Conservation (phyloP, 1,139 yeast genomes). For the Geotrichum restrictum region DNA sequence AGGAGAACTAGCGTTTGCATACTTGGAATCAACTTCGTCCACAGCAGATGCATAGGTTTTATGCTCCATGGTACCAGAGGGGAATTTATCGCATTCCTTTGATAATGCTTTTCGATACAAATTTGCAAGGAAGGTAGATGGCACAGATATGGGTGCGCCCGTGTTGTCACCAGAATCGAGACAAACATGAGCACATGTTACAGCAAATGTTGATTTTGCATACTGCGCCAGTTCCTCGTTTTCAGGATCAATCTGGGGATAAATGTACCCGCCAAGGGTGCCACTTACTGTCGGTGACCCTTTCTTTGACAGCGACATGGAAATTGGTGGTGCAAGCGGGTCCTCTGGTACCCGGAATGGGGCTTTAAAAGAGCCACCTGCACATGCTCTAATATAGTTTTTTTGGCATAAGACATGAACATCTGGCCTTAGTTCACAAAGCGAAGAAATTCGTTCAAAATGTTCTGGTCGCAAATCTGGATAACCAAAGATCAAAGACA, state of each 20-base stretch:
- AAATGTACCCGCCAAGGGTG: slow-evolving; percentile 83
- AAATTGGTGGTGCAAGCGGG: slow-evolving; percentile 65
- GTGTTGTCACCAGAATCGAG: slow-evolving; percentile 45
- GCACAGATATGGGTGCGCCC: slow-evolving; percentile 50
- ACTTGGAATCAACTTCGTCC: slow-evolving; percentile 45
- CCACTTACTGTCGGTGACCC: slow-evolving; percentile 63
- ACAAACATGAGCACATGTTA: slow-evolving; percentile 92
- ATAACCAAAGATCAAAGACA: slow-evolving; percentile 78
- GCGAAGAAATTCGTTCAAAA: slow-evolving; percentile 1
- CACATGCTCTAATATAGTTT: slow-evolving; percentile 55
- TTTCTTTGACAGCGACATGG: slow-evolving; percentile 57
- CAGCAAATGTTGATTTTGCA: slow-evolving; percentile 69
- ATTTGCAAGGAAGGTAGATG: slow-evolving; percentile 72
- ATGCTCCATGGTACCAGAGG: slow-evolving; percentile 50
- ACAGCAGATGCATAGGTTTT: slow-evolving; percentile 64
- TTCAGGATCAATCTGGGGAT: slow-evolving; percentile 60
- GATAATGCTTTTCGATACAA: slow-evolving; percentile 66
- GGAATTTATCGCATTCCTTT: slow-evolving; percentile 59
- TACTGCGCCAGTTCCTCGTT: slow-evolving; percentile 47
- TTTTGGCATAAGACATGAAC: slow-evolving; percentile 70
- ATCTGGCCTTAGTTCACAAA: slow-evolving; percentile 38
- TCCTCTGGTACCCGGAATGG: slow-evolving; percentile 72
- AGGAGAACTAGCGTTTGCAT: slow-evolving; percentile 13
- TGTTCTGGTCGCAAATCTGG: slow-evolving; percentile 44
- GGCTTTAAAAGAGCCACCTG: slow-evolving; percentile 49